A percentile compares a stretch with the other conserved stretches of the same genome.
Conservation (phyloP, 306 rosid genomes). For the Vachellia pachyceras region DNA sequence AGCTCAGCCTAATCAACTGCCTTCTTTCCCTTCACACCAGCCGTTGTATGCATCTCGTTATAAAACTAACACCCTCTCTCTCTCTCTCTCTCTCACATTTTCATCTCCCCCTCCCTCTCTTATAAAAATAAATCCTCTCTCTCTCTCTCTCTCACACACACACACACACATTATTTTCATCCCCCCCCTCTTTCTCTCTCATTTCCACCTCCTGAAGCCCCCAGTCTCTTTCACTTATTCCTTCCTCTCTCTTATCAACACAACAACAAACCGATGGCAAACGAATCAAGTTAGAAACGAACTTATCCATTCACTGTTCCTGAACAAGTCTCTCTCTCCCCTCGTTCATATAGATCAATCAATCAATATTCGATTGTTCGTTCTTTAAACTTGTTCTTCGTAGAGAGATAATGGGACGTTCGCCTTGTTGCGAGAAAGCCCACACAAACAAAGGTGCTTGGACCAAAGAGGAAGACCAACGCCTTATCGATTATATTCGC, state of each 20-base stretch:
- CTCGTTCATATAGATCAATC: neutral
- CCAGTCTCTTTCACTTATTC: neutral
- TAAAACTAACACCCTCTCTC: neutral
- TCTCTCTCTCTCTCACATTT: neutral
- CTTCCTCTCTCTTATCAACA: slow-evolving; percentile 23
- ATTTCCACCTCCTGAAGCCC: too few species aligned
- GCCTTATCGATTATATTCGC: slow-evolving; percentile 70
- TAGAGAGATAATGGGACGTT: slow-evolving; percentile 59
- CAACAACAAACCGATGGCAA: neutral
- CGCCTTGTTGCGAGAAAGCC: slow-evolving; percentile 79
- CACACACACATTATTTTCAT: too few species aligned
- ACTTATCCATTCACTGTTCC: slow-evolving; percentile 28
- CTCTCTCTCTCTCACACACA: too few species aligned
- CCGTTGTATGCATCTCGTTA: neutral
- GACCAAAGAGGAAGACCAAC: slow-evolving; percentile 83
- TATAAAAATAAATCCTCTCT: too few species aligned
- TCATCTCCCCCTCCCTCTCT: too few species aligned
- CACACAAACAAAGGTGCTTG: slow-evolving; percentile 83
- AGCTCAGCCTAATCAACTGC: neutral
- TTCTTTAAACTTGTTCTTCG: neutral
- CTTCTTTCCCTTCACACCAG: neutral
- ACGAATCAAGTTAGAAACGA: neutral
- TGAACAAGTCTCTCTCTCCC: neutral
- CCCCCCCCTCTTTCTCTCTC: too few species aligned
- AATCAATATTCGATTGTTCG: neutral